phyloP scores from a whole-genome alignment of 2,329 filamentous ascomycete genomes.

The Cladosporium phlei region DNA sequence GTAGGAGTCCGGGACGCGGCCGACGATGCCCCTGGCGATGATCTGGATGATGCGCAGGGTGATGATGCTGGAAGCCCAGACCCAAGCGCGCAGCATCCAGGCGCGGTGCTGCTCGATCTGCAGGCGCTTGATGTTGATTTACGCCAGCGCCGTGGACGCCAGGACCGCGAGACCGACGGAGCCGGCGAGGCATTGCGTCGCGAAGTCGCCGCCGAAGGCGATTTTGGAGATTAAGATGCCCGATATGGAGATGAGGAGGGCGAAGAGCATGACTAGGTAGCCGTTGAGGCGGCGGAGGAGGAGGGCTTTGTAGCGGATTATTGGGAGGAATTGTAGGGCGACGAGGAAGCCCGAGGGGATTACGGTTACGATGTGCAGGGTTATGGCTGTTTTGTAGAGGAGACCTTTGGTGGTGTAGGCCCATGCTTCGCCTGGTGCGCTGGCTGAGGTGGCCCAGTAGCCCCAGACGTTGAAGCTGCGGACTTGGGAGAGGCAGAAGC shows the following conservation, averaged over 20 bases:
- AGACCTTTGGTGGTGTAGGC: slow-evolving; percentile 26
- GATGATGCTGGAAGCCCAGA: slow-evolving; percentile 43
- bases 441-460: background rate
- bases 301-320: slow-evolving; percentile 43
- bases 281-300: slow-evolving; percentile 57
- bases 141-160: slow-evolving; percentile 47
- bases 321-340: slow-evolving; percentile 37
- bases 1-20: slow-evolving; percentile 30
- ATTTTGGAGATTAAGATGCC: slow-evolving; percentile 49
- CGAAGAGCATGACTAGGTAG: slow-evolving; percentile 48
- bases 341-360: slow-evolving; percentile 36
- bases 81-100: slow-evolving; percentile 53
- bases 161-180: slow-evolving; percentile 49
- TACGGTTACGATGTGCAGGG: slow-evolving; percentile 37
- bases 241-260: slow-evolving; percentile 42
- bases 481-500: slow-evolving; percentile 46
- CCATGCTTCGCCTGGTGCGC: slow-evolving; percentile 3
- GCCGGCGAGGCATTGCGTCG: slow-evolving; percentile 45
- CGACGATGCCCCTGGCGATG: slow-evolving; percentile 38
- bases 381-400: slow-evolving; percentile 31
- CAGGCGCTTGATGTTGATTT: slow-evolving; percentile 53
- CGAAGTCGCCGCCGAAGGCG: slow-evolving; percentile 53
- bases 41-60: slow-evolving; percentile 47
- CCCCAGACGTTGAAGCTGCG: slow-evolving; percentile 43
- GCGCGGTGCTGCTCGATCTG: slow-evolving; percentile 59